Percentiles rank a stretch among this genome's conserved stretches.
These are phyloP conservation scores for Penstemon barbatus DNA, from an alignment of 257 asterid species.

Conservation along the genomic window DNA sequence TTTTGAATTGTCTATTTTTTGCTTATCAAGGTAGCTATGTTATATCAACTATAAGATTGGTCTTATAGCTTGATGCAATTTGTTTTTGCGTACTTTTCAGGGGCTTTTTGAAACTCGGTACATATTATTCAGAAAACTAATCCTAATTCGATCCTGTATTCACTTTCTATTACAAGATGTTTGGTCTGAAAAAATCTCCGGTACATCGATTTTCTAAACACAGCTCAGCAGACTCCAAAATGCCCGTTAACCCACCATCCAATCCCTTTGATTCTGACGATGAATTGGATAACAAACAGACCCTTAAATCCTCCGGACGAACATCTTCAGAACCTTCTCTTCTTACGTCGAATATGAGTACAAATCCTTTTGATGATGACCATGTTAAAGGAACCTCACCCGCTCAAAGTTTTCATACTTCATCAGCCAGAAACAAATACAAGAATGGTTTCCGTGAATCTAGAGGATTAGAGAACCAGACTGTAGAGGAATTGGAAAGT, in stretches of 20 bases:
- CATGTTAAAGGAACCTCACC: slow-evolving; percentile 45
- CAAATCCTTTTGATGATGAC: slow-evolving; percentile 73
- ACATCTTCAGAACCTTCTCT: slow-evolving; percentile 64
- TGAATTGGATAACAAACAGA: slow-evolving; percentile 55
- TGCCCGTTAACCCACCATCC: slow-evolving; percentile 29
- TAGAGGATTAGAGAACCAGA: slow-evolving; percentile 80
- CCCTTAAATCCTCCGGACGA: slow-evolving; percentile 48
- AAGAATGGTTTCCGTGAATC: slow-evolving; percentile 63
- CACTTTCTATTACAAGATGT: slow-evolving; percentile 45
- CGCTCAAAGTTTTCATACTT: slow-evolving; percentile 37
- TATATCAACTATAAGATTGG: slow-evolving; percentile 1
- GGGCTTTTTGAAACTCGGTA: slow-evolving; percentile 17
- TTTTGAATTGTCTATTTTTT: neutral
- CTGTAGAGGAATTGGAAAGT: slow-evolving; percentile 70
- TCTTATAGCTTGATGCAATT: slow-evolving; percentile 13
- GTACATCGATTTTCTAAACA: slow-evolving; percentile 48
- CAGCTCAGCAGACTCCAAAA: slow-evolving; percentile 36
- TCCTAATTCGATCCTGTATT: slow-evolving; percentile 25
- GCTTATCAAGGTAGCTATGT: slow-evolving; percentile 10
- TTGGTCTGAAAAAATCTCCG: slow-evolving; percentile 68
- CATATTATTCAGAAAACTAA: slow-evolving; percentile 15
- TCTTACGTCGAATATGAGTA: slow-evolving; percentile 33
- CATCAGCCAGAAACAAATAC: slow-evolving; percentile 57
- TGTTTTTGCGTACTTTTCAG: slow-evolving; percentile 28
- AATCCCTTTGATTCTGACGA: slow-evolving; percentile 86